Evolutionary conservation across 768 basidiomycete species (phyloP).

Genomic region (Xanthoconium stramineum): DNA sequence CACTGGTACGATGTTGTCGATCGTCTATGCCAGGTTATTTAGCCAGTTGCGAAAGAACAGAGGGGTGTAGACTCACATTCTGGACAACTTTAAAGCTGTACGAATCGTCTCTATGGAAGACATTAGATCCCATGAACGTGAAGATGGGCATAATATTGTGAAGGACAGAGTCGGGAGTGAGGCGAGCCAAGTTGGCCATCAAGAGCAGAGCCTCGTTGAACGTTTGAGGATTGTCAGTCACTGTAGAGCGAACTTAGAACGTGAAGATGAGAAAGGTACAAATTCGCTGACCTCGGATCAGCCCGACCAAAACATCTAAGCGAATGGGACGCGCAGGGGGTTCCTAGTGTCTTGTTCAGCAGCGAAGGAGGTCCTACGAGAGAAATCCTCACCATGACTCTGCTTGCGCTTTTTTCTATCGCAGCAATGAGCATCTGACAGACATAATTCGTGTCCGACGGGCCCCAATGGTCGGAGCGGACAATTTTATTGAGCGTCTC

Average conservation of each 20-base stretch:
- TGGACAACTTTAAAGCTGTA: slow-evolving; percentile 96
- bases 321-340: slow-evolving; percentile 59
- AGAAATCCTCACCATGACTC: slow-evolving; percentile 46
- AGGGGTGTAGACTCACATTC: slow-evolving; percentile 48
- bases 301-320: slow-evolving; percentile 82
- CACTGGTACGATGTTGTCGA: slow-evolving; percentile 91
- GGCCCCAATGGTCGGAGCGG: slow-evolving; percentile 49
- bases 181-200: slow-evolving; percentile 76
- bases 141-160: slow-evolving; percentile 98
- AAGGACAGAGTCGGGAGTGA: slow-evolving; percentile 87
- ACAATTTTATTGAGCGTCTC: slow-evolving; percentile 68
- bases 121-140: slow-evolving; percentile 99
- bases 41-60: not conserved
- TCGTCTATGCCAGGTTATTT: slow-evolving; percentile 52
- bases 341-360: slow-evolving; percentile 39
- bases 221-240: slow-evolving; percentile 88
- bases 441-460: slow-evolving; percentile 70
- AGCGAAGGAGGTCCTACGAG: not conserved
- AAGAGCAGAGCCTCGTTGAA: slow-evolving; percentile 90
- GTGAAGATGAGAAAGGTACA: not conserved
- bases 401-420: slow-evolving; percentile 60
- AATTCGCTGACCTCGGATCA: slow-evolving; percentile 62
- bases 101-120: slow-evolving; percentile 93
- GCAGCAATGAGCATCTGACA: slow-evolving; percentile 85
- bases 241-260: slow-evolving; percentile 37